Percentiles rank a stretch among this genome's conserved stretches.
Conservation (phyloP, 2,329 filamentous ascomycete genomes). For the Aaosphaeria pasadenensis region DNA sequence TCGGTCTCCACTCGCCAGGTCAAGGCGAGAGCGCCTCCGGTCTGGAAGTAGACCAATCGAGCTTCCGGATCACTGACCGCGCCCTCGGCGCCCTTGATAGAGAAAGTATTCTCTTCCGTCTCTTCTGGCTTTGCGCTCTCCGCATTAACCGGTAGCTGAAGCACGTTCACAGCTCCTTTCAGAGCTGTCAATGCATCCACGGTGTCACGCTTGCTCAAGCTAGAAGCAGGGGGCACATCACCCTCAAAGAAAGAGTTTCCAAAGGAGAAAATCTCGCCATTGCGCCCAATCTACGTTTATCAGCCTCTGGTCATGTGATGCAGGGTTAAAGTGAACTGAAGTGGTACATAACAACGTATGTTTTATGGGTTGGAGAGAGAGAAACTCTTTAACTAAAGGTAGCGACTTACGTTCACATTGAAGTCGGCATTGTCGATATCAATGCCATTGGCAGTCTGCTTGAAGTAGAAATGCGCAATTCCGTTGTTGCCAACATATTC, state of each 20-base stretch:
- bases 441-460: conserved; percentile 56
- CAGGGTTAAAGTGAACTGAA: not conserved
- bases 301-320: conserved; percentile 2
- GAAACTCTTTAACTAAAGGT: too few relatives aligned
- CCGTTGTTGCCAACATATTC: conserved; percentile 58
- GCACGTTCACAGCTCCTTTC: conserved; percentile 37
- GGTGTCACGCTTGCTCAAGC: conserved; percentile 41
- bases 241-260: conserved; percentile 52
- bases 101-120: conserved; percentile 38
- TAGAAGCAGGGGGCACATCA: conserved; percentile 39
- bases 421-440: conserved; percentile 62
- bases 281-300: conserved; percentile 44
- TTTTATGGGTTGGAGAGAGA: not conserved
- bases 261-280: conserved; percentile 58
- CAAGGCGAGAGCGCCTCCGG: conserved; percentile 48
- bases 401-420: conserved; percentile 57
- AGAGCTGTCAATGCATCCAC: conserved; percentile 46
- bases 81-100: conserved; percentile 49
- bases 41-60: conserved; percentile 55
- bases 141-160: conserved; percentile 43
- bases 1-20: conserved; percentile 61
- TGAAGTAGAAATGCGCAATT: conserved; percentile 58
- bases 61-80: conserved; percentile 53
- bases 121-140: conserved; percentile 40
- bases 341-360: not conserved